Evolutionary conservation across 2,329 filamentous ascomycete species (phyloP), one percentile per base, ranked within the genome.

Genomic region (Stagonosporopsis vannaccii): DNA sequence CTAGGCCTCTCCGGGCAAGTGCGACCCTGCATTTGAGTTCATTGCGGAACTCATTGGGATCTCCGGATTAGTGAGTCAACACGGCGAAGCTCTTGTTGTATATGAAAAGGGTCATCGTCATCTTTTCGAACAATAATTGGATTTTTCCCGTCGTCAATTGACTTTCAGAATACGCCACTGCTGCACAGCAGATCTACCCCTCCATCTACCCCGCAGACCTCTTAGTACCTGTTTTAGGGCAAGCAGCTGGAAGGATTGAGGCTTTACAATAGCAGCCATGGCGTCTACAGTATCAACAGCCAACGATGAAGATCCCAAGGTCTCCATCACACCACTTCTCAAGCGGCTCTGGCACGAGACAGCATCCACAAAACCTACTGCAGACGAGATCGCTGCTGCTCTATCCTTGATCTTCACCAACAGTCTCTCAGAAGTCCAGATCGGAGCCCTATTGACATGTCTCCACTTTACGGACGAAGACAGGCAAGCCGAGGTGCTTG

Each of bases 331-430:
- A 63, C 86, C 87, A 35, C 81, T 94, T 28, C 84, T 94, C 56
- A 87, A 87, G 70, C 85, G 89, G 56, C 82, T 94, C 39, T 92
- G 89, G 88, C 88, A 78, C 58, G 73, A 75, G 45, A 77, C 69
- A 32, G 72, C 82, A 57, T 67, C 75, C 7, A 79, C 81, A 40
- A 74, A 81, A 43, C 72, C 72, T 26, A 86, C 87, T 15, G 87
- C 93, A 12, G 81, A 86, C 46, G 92, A 97, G 74, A 95, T 99
- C 74, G 92, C 94, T 57, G 84, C 89, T n/a, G 93, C 94, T 50
- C 89, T 98, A 67, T 89, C 91, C 4, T 84, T 94, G 71, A 96
- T 97, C 73, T 98, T 98, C 77, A 93, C 92, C 56, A 89, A 97
- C 78, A 87, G 87, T 63, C 82, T 98, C 17, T 94, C 91, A n/a